Evolutionary conservation across 2,329 filamentous ascomycete species (phyloP), one percentile per base, ranked within the genome.

Genomic region (Harringtonia lauricola): DNA sequence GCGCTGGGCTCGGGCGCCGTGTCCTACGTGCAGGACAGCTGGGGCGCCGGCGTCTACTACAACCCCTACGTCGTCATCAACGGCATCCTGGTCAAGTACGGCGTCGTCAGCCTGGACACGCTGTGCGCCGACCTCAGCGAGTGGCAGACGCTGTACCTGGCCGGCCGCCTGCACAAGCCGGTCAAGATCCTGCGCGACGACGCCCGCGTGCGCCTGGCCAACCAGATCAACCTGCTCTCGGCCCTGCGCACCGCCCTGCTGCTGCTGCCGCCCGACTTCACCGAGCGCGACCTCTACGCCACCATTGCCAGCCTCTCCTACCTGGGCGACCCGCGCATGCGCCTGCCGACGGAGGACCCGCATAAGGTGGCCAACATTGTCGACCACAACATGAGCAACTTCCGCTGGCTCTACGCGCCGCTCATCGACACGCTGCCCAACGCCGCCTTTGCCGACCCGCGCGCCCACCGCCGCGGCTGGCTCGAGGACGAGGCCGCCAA

Each of bases 171-270:
- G 42, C 92, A 98, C 51, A 98, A 98, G 61, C 92, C 92, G 2
- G 92, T 95, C 63, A 96, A 98, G 68, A 96, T 98, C 52, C 74
- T 98, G 17, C 83, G 89, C 41, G 92, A 98, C 59, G 86, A 98
- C 56, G 86, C 92, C 1, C 81, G 81, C 40, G 88, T 98, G 34
- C 86, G 92, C 28, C 76, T 96, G 28, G 87, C 90, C 5, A 96
- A 98, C 62, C 92, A 98, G 63, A 83, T 94, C 61, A 98, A 98
- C 60, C 74, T 98, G 17, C 75, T 96, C 36, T 90, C 90, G 9
- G 94, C 94, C 3, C 71, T 96, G 6, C 85, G 92, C 46, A 90
- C 89, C 4, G 87, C 92, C 0, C 74, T 98, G 1, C 73, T 98
- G 1, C 76, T 98, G 21, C 73, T 98, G 1, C 89, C 89, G 0